Base-by-base conservation (phyloP, 495 filamentous ascomycete species). In the Talaromyces stipitatus region DNA sequence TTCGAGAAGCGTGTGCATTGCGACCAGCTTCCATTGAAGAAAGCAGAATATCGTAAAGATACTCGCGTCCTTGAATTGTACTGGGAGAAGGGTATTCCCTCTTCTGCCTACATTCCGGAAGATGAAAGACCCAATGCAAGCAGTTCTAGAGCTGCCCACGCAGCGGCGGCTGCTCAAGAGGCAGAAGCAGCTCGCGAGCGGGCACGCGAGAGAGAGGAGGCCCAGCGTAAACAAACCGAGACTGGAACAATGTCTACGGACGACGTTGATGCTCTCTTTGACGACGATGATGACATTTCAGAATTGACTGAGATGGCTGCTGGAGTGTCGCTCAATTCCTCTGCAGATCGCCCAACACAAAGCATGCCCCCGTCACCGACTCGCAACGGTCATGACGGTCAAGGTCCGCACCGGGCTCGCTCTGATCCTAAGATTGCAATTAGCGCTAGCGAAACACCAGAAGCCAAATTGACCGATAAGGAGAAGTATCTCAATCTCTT, bases 1-100 rank as follows among this genome's bases (percentile, higher is more conserved):
- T 97, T 98, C 60, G 94, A 98, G 78, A 98, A 98, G 83, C 89
- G 94, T 60, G 94, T 98, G 54, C 94, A 98, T 71, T 98, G 94
- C 67, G 94, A 98, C 68, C 94, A 97, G 77, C 80, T 98, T 61
- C 94, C 94, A 12, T 76, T 98, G 60, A 96, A 97, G 82, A 98
- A 98, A 79, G 94, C 94, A 18, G 94, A 98, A 69, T 98, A 91
- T 70, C 85, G 95, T 68, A 98, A 97, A 80, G 89, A 92, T 63
- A 86, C 90, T 70, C 84, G 94, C 56, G 82, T 97, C 27, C 76
- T 98, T 50, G 94, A 98, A 71, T 81, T 98, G 4, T 97, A 96
- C 77, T 98, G 94, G 94, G 94, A 98, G 83, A 98, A 97, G 81
- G 94, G 94, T 55, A 90, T 97, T 24, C 91, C 92, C 23, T 97